Conservation (phyloP, 1,284 basidiomycete species). For the Schizophyllum amplum region DNA sequence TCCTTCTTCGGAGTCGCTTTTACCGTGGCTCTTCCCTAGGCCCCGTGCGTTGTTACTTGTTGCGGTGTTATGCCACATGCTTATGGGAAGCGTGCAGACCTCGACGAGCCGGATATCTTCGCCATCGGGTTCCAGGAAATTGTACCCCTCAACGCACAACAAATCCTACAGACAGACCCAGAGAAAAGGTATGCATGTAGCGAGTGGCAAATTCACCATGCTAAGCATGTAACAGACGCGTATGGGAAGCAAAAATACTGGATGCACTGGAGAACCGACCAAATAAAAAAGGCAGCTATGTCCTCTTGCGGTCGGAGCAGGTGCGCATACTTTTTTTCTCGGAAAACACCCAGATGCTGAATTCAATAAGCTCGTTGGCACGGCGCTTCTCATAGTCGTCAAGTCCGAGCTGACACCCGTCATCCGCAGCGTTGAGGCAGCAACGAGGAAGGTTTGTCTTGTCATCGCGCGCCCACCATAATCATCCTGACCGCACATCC, state of each 20-base stretch:
- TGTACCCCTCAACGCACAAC: slow-evolving; percentile 92
- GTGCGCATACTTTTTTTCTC: slow-evolving; percentile 27
- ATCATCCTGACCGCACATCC: slow-evolving; percentile 6
- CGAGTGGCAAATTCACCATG: slow-evolving; percentile 2
- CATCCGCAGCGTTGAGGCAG: slow-evolving; percentile 87
- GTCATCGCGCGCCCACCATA: background rate
- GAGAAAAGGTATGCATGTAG: slow-evolving; percentile 64
- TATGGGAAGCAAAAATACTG: slow-evolving; percentile 84
- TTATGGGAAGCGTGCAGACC: too few relatives aligned
- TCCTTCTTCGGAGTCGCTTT: slow-evolving; percentile 75
- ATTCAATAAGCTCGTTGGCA: slow-evolving; percentile 76
- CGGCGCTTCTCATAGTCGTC: slow-evolving; percentile 83
- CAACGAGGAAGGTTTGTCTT: slow-evolving; percentile 74
- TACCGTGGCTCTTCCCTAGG: slow-evolving; percentile 87
- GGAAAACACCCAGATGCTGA: background rate
- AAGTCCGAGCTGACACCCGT: slow-evolving; percentile 69
- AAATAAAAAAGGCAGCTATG: slow-evolving; percentile 66
- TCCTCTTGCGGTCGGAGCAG: slow-evolving; percentile 89
- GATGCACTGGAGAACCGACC: slow-evolving; percentile 69
- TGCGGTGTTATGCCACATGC: background rate
- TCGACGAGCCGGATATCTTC: slow-evolving; percentile 77
- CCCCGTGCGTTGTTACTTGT: slow-evolving; percentile 38
- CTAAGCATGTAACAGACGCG: slow-evolving; percentile 38
- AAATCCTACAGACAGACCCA: slow-evolving; percentile 94
- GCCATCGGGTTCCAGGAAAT: slow-evolving; percentile 97